phyloP scores from a whole-genome alignment of 1,284 basidiomycete genomes.

The Coniferiporia weirii region DNA sequence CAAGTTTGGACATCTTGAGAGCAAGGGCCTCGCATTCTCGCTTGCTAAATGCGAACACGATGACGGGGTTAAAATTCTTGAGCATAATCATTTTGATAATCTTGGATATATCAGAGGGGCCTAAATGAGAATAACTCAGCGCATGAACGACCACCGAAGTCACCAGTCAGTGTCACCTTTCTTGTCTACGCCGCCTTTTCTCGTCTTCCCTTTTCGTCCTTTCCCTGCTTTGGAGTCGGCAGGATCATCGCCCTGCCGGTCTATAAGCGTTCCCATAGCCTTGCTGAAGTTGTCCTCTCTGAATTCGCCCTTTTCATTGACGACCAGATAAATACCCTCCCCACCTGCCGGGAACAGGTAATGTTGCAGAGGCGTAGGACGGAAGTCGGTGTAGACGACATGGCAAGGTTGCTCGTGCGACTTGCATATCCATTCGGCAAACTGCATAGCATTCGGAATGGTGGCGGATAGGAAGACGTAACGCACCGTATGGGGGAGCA shows the following conservation, averaged over 20 bases:
- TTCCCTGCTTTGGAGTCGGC: constrained; percentile 77
- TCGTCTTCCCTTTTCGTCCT: constrained; percentile 85
- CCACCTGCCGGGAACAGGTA: constrained; percentile 97
- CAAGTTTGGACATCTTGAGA: constrained; percentile 89
- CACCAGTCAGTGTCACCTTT: constrained; percentile 53
- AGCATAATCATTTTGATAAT: constrained; percentile 99
- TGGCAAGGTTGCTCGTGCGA: constrained; percentile 98
- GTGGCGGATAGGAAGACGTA: constrained; percentile 99
- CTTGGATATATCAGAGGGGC: constrained; percentile 94
- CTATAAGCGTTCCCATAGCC: constrained; percentile 92
- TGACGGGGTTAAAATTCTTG: constrained; percentile 98
- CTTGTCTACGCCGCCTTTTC: constrained; percentile 78
- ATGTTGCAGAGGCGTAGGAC: constrained; percentile 96
- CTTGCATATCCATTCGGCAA: constrained; percentile 98
- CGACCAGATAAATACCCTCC: constrained; percentile 95
- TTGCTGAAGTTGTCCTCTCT: constrained; percentile 97
- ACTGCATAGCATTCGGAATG: constrained; percentile 99
- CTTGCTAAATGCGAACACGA: constrained; percentile 98
- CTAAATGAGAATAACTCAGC: constrained; percentile 32
- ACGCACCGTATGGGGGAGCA: constrained; percentile 92
- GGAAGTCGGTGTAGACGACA: constrained; percentile 98
- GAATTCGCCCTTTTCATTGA: constrained; percentile 97
- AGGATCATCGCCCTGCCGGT: constrained; percentile 88
- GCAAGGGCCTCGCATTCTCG: constrained; percentile 96
- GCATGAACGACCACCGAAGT: constrained; percentile 12